These are phyloP conservation scores for Tieghemostelium lacteum DNA, from an alignment of 78 protist genomes.

Conservation along the genomic window DNA sequence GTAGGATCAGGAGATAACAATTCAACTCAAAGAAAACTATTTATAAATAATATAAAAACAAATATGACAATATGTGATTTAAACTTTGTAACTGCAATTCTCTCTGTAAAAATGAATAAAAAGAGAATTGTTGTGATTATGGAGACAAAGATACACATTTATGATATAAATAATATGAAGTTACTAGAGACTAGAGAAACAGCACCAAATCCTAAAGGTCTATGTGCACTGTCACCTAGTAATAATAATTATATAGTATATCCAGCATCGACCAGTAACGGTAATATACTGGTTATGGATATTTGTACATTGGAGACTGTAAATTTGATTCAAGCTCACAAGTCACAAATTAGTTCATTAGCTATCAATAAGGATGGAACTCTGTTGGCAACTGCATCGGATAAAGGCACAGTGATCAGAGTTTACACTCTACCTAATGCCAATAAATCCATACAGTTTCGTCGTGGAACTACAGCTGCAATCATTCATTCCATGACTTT, in stretches of 20 bases:
- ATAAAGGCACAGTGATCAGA: slow-evolving; percentile 87
- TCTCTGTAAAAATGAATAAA: slow-evolving; percentile 74
- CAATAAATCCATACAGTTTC: slow-evolving; percentile 47
- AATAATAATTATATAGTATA: slow-evolving; percentile 77
- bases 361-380: slow-evolving; percentile 83
- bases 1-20: slow-evolving; percentile 94
- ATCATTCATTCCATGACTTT: slow-evolving; percentile 77
- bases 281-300: slow-evolving; percentile 82
- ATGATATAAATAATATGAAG: slow-evolving; percentile 87
- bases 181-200: slow-evolving; percentile 81
- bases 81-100: slow-evolving; percentile 78
- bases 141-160: slow-evolving; percentile 84
- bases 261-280: slow-evolving; percentile 58
- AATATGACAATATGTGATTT: slow-evolving; percentile 73
- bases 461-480: slow-evolving; percentile 83
- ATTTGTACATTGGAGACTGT: slow-evolving; percentile 69
- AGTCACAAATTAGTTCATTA: slow-evolving; percentile 57
- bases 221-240: slow-evolving; percentile 74
- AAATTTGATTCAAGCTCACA: slow-evolving; percentile 83
- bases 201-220: slow-evolving; percentile 80
- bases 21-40: slow-evolving; percentile 76
- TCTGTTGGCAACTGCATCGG: slow-evolving; percentile 82
- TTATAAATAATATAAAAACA: slow-evolving; percentile 83
- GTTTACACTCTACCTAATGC: slow-evolving; percentile 78
- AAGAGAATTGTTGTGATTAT: slow-evolving; percentile 84